Base-by-base conservation (phyloP, 2,329 filamentous ascomycete species). In the Apiospora rasikravindrae region DNA sequence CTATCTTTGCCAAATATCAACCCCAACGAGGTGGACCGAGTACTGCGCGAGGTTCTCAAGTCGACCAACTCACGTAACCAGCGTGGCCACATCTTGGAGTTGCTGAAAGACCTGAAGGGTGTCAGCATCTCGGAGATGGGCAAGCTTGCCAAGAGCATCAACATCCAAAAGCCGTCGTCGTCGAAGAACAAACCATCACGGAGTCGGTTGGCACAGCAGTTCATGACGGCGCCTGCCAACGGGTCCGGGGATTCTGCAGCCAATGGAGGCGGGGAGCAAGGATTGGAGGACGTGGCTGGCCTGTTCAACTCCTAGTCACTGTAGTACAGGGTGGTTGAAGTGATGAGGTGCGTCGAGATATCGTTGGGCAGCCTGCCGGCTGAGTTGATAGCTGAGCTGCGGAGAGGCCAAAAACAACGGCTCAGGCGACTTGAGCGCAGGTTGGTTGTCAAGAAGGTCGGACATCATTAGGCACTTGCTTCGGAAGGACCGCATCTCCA, bases 91-190 rank as follows among this genome's bases (percentile, higher is more conserved):
- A 90, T 99, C 22, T 84, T 99, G 11, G 94, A 98, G 74, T 84
- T 99, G 22, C 86, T 99, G 29, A 93, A 95, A 76, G 92, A 95
- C 61, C 87, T 99, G 8, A 91, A 97, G 76, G 96, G 96, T 0
- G 92, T 98, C 7, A 96, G 95, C 77, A 94, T 99, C 71, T 94
- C 95, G 10, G 96, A 99, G 83, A 93, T 96, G 85, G 96, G 96
- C 37, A 96, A 94, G 82, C 90, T 99, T 8, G 86, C 83, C 69
- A 90, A 90, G 80, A 87, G 84, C 66, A 82, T 82, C 16, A 83
- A 83, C 19, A 76, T 77, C 13, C 74, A 74, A n/a, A 74, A 72
- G 26, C 74, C 74, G 0, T 37, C 53, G 67, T 72, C 13, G 37
- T 57, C 47, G 26, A 42, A 66, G 51, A 88, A 87, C 78, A 87